Percentiles rank a stretch among this genome's conserved stretches.
Conservation (phyloP, 2,329 filamentous ascomycete genomes). For the Exophiala bonariae region DNA sequence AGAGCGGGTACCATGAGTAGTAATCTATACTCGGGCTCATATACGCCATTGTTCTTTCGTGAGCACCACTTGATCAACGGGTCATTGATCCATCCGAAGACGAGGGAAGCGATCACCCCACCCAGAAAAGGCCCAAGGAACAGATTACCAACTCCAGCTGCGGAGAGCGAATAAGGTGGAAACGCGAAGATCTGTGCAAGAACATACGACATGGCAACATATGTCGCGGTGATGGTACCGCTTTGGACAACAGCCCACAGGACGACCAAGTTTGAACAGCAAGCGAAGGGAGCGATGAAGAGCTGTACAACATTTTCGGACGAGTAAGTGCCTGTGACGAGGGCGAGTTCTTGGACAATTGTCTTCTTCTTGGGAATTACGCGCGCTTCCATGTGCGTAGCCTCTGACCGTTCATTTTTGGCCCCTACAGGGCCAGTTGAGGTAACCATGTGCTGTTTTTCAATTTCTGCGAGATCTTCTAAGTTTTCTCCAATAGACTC, state of each 20-base stretch:
- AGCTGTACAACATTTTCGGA: no score
- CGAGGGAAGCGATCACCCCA: conserved; percentile 18
- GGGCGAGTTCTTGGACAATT: no score
- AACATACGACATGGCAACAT: conserved; percentile 32
- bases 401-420: conserved; percentile 15
- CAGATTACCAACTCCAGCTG: conserved; percentile 37
- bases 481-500: conserved; percentile 44
- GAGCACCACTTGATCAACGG: conserved; percentile 37
- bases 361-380: no score
- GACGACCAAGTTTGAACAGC: not conserved
- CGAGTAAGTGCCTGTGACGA: no score
- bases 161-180: conserved; percentile 28
- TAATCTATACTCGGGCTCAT: conserved; percentile 34
- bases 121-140: conserved; percentile 35
- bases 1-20: no score
- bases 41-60: conserved; percentile 37
- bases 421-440: conserved; percentile 41
- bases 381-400: no score
- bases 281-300: not conserved
- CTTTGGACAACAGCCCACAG: conserved; percentile 28
- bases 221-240: conserved; percentile 38
- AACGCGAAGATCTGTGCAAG: conserved; percentile 40
- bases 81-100: conserved; percentile 25
- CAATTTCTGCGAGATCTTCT: conserved; percentile 42
- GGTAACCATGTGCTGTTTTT: conserved; percentile 33